Evolutionary conservation across 441 rosid genomes (phyloP).

Genomic region (Croton laevigatus): DNA sequence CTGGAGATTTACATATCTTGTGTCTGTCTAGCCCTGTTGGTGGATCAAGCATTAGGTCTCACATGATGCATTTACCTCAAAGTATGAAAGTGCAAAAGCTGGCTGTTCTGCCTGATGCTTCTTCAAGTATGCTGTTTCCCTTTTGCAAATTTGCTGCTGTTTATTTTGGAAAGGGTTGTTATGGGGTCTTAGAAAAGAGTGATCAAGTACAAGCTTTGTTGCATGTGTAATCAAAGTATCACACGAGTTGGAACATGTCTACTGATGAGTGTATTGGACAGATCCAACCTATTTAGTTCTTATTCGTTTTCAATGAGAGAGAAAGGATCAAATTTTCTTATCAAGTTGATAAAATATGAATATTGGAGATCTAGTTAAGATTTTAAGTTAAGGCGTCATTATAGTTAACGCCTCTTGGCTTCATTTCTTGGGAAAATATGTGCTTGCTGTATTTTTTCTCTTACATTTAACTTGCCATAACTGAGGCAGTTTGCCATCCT

Average conservation of each 20-base stretch:
- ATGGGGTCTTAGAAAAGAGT: not conserved
- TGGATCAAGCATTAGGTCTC: slow-evolving; percentile 41
- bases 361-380: not conserved
- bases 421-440: slow-evolving; percentile 1
- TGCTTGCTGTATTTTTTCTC: not conserved
- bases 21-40: slow-evolving; percentile 34
- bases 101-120: slow-evolving; percentile 58
- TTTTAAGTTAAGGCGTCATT: not conserved
- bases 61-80: slow-evolving; percentile 50
- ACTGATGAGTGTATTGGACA: no score
- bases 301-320: not conserved
- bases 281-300: no score
- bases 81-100: slow-evolving; percentile 64
- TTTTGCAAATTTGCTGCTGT: slow-evolving; percentile 5
- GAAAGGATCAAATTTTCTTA: not conserved
- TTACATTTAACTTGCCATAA: not conserved
- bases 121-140: slow-evolving; percentile 48
- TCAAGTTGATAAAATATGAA: not conserved
- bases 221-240: not conserved
- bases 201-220: slow-evolving; percentile 9
- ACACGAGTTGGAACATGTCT: not conserved
- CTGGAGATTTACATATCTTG: slow-evolving; percentile 56
- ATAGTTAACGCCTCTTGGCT: not conserved
- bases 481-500: slow-evolving; percentile 25
- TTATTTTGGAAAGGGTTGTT: slow-evolving; percentile 11